A percentile compares a stretch with the other conserved stretches of the same genome.
These are phyloP conservation scores for Phytopythium montanum DNA, from an alignment of 352 stramenopile species.

Conservation along the genomic window DNA sequence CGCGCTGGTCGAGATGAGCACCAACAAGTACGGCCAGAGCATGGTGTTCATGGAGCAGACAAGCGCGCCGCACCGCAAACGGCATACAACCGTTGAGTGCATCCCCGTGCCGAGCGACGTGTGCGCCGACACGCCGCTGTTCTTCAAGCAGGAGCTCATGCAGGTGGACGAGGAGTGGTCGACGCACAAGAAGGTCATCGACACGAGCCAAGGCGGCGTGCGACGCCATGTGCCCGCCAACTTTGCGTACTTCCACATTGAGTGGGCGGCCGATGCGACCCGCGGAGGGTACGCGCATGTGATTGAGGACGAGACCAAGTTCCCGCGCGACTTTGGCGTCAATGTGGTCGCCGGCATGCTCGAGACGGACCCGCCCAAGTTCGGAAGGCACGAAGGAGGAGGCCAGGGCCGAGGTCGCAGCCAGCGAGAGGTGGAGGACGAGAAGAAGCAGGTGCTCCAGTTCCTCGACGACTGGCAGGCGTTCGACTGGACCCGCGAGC, in stretches of 20 bases:
- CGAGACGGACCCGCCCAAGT: conserved; percentile 60
- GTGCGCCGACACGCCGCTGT: conserved; percentile 61
- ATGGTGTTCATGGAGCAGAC: conserved; percentile 84
- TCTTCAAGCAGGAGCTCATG: conserved; percentile 83
- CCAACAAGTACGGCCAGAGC: conserved; percentile 42
- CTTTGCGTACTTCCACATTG: conserved; percentile 87
- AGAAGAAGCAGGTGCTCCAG: conserved; percentile 55
- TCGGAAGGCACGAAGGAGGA: conserved; percentile 34
- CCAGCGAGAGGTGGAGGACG: conserved; percentile 28
- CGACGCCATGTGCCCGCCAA: conserved; percentile 61
- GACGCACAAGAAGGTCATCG: conserved; percentile 81
- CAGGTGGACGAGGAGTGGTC: conserved; percentile 75
- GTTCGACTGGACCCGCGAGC: conserved; percentile 73
- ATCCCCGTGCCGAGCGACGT: conserved; percentile 67
- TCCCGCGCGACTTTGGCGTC: conserved; percentile 72
- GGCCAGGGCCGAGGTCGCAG: conserved; percentile 13
- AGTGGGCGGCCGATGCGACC: conserved; percentile 33
- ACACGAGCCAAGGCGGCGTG: conserved; percentile 59
- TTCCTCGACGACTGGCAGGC: conserved; percentile 65
- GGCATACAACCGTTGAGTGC: conserved; percentile 76
- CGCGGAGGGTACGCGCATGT: conserved; percentile 75
- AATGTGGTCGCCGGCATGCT: conserved; percentile 79
- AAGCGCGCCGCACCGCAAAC: conserved; percentile 46
- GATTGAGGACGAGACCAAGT: conserved; percentile 76
- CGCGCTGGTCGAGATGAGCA: conserved; percentile 54